Conservation (phyloP, 2,329 filamentous ascomycete genomes). For the Colletotrichum musicola region DNA sequence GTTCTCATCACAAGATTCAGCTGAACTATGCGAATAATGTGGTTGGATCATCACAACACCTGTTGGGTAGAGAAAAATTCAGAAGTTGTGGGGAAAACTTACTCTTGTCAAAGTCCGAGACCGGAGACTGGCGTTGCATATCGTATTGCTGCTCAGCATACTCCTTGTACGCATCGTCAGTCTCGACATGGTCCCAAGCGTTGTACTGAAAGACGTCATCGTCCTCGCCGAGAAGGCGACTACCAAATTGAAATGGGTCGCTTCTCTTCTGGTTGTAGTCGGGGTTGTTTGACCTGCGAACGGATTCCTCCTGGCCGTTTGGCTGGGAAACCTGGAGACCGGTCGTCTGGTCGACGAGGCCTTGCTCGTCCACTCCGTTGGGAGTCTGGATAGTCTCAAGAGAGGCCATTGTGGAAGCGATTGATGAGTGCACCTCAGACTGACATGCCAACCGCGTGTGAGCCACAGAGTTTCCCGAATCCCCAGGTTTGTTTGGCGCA, state of each 20-base stretch:
- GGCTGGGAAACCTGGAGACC: conserved; percentile 40
- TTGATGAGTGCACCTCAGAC: not conserved
- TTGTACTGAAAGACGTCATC: conserved; percentile 98
- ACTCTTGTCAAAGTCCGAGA: conserved; percentile 93
- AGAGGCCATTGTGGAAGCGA: conserved; percentile 28
- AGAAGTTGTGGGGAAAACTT: conserved; percentile 50
- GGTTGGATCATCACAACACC: conserved; percentile 46
- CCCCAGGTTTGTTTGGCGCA: conserved; percentile 16
- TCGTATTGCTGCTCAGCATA: conserved; percentile 88
- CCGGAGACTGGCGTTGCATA: conserved; percentile 86
- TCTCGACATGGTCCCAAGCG: conserved; percentile 98
- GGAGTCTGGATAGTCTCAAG: conserved; percentile 12
- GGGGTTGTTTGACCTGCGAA: conserved; percentile 79
- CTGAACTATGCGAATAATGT: conserved; percentile 70
- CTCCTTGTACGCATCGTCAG: conserved; percentile 87
- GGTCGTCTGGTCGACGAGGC: conserved; percentile 43
- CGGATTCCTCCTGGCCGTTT: conserved; percentile 46
- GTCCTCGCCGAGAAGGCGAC: conserved; percentile 82
- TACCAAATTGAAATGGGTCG: conserved; percentile 97
- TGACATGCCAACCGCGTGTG: conserved; percentile 3
- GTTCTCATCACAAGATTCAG: conserved; percentile 69
- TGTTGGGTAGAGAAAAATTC: conserved; percentile 30
- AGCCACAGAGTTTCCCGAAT: conserved; percentile 14
- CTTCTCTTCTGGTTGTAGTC: conserved; percentile 83
- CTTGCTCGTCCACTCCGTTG: conserved; percentile 35